Conservation (phyloP, 2,329 filamentous ascomycete species). For the Orbilia quercus region DNA sequence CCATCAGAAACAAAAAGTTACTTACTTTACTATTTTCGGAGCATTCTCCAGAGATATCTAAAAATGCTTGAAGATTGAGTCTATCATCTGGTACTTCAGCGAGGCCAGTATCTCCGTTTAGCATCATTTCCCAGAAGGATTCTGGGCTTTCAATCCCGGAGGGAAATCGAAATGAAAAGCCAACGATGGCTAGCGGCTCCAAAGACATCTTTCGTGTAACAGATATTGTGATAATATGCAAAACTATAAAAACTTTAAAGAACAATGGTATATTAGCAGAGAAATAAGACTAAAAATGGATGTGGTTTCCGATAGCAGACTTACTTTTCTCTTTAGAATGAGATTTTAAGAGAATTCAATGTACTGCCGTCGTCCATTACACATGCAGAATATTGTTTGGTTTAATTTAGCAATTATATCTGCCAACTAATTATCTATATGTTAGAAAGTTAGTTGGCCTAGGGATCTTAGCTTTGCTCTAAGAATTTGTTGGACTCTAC, state of each 20-base stretch:
- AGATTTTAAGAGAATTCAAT: too few species aligned
- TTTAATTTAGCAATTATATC: too few species aligned
- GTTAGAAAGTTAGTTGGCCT: too few species aligned
- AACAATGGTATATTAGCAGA: background rate
- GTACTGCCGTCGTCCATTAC: too few species aligned
- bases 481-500: too few species aligned
- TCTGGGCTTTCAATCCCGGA: conserved; percentile 28
- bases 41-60: conserved; percentile 9
- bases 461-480: too few species aligned
- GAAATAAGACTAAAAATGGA: too few species aligned
- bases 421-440: too few species aligned
- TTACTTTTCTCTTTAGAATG: too few species aligned
- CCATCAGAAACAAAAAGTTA: background rate
- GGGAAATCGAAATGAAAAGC: conserved; percentile 38
- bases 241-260: background rate
- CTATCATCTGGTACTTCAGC: conserved; percentile 26
- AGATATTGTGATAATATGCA: background rate
- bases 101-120: conserved; percentile 24
- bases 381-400: too few species aligned
- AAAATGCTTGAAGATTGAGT: conserved; percentile 26
- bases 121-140: conserved; percentile 27
- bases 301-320: too few species aligned
- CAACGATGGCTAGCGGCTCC: conserved; percentile 30
- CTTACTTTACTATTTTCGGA: conserved; percentile 1
- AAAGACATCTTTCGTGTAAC: background rate